Percentiles rank a stretch among this genome's conserved stretches.
These are phyloP conservation scores for Aspergillus nidulans DNA, from an alignment of 495 filamentous ascomycete genomes.

Conservation along the genomic window DNA sequence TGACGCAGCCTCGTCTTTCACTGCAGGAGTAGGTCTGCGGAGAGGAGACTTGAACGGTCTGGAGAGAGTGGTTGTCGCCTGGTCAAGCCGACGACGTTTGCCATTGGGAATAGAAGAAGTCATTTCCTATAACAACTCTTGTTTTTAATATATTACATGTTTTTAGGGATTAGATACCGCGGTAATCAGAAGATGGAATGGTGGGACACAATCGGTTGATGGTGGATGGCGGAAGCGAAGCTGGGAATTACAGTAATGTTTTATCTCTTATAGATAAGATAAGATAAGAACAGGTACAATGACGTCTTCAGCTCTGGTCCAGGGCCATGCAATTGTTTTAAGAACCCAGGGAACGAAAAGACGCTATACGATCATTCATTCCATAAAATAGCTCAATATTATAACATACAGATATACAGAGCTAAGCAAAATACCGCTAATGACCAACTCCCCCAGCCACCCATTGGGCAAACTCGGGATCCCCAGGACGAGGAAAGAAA, in stretches of 20 bases:
- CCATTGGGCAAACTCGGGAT: conserved; percentile 71
- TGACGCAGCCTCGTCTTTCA: conserved; percentile 8
- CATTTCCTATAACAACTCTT: conserved; percentile 13
- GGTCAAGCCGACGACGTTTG: conserved; percentile 56
- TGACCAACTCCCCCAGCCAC: conserved; percentile 72
- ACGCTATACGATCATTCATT: background rate
- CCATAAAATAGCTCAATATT: conserved; percentile 1
- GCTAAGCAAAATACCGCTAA: conserved; percentile 31
- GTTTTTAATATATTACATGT: background rate
- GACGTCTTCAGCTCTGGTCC: background rate
- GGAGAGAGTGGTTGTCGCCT: conserved; percentile 46
- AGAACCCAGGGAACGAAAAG: background rate
- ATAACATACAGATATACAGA: conserved; percentile 14
- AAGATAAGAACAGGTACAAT: background rate
- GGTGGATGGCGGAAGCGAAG: background rate
- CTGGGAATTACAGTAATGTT: background rate
- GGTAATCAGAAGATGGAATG: background rate
- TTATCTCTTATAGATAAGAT: background rate
- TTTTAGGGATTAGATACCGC: background rate
- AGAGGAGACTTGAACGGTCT: conserved; percentile 69
- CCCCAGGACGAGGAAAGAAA: conserved; percentile 66
- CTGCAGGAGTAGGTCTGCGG: conserved; percentile 26
- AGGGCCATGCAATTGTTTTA: background rate
- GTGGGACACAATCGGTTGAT: background rate
- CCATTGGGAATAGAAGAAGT: conserved; percentile 14